Conservation (phyloP, 202 grass and related monocot genomes). For the Zizania palustris region DNA sequence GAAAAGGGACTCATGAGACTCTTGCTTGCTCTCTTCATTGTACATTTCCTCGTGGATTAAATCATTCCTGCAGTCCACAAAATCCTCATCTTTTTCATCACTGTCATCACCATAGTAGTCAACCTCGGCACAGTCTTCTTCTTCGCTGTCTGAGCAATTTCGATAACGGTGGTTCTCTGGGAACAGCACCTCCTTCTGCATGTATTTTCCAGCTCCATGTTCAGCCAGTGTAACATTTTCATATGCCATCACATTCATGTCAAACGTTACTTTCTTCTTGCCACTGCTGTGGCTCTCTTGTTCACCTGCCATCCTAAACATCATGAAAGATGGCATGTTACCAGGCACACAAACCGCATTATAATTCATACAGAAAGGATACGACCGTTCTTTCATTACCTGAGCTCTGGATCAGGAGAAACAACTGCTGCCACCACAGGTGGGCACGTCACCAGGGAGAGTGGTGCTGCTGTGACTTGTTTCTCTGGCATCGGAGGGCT, state of each 20-base stretch:
- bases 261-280: constrained; percentile 85
- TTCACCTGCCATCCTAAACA: constrained; percentile 58
- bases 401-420: constrained; percentile 37
- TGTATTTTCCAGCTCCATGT: constrained; percentile 28
- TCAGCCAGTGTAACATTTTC: constrained; percentile 35
- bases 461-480: constrained; percentile 36
- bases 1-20: constrained; percentile 83
- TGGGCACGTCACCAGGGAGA: constrained; percentile 44
- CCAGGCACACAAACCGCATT: constrained; percentile 18
- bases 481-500: constrained; percentile 24
- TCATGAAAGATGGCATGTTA: constrained; percentile 35
- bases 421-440: constrained; percentile 33
- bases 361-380: not conserved
- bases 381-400: constrained; percentile 32
- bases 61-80: constrained; percentile 58
- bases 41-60: constrained; percentile 51
- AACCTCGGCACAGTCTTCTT: constrained; percentile 46
- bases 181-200: constrained; percentile 34
- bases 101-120: constrained; percentile 53
- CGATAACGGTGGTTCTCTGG: constrained; percentile 76
- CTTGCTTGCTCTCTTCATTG: constrained; percentile 59
- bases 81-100: constrained; percentile 57
- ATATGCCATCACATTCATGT: constrained; percentile 75
- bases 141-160: constrained; percentile 65
- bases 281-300: constrained; percentile 51